Conservation (phyloP, 23 red algal species). For the Chondrus crispus region DNA sequence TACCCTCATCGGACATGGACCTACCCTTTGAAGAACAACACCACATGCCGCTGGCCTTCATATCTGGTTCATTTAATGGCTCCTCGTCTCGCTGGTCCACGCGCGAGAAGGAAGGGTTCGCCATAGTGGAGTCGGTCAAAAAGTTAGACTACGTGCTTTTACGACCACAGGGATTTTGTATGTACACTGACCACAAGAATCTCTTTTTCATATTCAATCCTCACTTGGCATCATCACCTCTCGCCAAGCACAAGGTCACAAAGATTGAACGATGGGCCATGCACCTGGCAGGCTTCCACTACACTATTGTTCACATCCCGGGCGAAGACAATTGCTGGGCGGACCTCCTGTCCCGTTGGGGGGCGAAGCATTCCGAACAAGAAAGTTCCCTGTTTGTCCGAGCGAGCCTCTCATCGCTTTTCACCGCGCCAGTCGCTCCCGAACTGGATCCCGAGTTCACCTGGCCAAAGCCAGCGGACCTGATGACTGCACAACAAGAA, state of each 20-base stretch:
- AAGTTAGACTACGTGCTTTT: not conserved
- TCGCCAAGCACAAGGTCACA: not conserved
- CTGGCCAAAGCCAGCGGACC: not conserved
- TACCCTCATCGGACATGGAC: not conserved
- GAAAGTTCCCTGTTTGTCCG: not conserved
- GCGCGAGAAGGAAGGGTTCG: not conserved
- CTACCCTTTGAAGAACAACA: not conserved
- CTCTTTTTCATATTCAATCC: not conserved
- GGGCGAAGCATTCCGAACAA: not conserved
- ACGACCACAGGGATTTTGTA: not conserved
- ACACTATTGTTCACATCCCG: conserved; percentile 5
- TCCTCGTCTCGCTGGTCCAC: not conserved
- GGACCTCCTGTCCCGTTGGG: not conserved
- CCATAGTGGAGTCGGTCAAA: not conserved
- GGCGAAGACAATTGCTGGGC: conserved; percentile 15
- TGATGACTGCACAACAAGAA: not conserved
- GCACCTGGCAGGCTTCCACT: not conserved
- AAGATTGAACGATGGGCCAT: conserved; percentile 7
- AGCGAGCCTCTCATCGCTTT: not conserved
- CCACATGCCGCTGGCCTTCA: not conserved
- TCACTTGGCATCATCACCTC: not conserved
- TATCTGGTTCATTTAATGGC: not conserved
- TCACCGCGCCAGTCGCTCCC: not conserved
- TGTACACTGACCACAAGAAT: conserved; percentile 3
- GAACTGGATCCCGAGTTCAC: conserved; percentile 1